Evolutionary conservation across 1,284 basidiomycete species (phyloP).

Genomic region (Ganoderma meredithae): DNA sequence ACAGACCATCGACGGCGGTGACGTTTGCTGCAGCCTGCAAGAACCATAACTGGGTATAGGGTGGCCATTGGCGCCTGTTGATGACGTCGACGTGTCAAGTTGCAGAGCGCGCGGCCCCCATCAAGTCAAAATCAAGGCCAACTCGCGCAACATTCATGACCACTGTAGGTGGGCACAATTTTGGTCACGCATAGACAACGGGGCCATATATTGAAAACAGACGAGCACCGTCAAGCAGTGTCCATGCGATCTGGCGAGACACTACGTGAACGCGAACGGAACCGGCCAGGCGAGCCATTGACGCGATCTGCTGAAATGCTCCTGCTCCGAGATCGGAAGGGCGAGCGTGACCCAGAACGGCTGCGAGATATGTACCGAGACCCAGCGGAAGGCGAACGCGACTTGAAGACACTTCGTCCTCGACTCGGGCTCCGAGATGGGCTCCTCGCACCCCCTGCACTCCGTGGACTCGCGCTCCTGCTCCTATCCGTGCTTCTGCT

Average conservation of each 20-base stretch:
- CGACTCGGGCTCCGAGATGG: conserved; percentile 33
- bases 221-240: background rate
- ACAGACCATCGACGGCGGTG: background rate
- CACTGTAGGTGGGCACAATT: background rate
- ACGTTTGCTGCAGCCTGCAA: background rate
- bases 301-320: conserved; percentile 69
- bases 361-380: conserved; percentile 72
- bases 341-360: conserved; percentile 56
- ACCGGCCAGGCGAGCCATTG: conserved; percentile 42
- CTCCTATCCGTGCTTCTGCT: conserved; percentile 47
- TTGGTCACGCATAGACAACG: background rate
- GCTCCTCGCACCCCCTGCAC: conserved; percentile 41
- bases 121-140: background rate
- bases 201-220: background rate
- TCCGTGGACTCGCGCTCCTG: conserved; percentile 35
- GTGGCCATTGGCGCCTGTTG: background rate
- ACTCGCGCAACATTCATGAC: background rate
- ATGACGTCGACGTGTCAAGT: background rate
- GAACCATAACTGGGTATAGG: background rate
- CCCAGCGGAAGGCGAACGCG: conserved; percentile 51
- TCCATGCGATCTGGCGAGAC: conserved; percentile 13
- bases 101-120: too few species aligned
- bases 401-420: conserved; percentile 40
- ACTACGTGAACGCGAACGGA: conserved; percentile 37
- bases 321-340: conserved; percentile 60